These are phyloP conservation scores for Pleurotus platypus DNA, from an alignment of 768 basidiomycete species.

Conservation along the genomic window DNA sequence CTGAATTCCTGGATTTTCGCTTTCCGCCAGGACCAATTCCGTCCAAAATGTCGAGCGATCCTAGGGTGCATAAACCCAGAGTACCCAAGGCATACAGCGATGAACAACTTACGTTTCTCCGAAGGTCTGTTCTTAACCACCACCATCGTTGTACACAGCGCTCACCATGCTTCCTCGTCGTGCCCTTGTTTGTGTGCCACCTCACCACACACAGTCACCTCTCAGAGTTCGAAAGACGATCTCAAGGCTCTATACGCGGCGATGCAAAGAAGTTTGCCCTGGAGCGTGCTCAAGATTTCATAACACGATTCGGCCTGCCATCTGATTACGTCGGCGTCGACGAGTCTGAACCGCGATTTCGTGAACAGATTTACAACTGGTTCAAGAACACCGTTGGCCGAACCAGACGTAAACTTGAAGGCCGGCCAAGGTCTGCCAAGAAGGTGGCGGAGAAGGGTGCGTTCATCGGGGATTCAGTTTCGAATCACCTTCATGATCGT, in stretches of 20 bases:
- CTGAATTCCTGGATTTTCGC: conserved; percentile 7
- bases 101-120: conserved; percentile 57
- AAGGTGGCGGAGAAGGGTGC: conserved; percentile 49
- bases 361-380: conserved; percentile 76
- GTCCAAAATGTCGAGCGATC: conserved; percentile 45
- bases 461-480: neutral
- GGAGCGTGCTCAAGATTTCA: conserved; percentile 59
- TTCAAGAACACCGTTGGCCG: conserved; percentile 69
- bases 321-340: conserved; percentile 47
- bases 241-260: conserved; percentile 56
- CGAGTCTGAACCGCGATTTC: conserved; percentile 58
- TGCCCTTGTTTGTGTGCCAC: conserved; percentile 8
- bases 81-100: conserved; percentile 63
- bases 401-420: conserved; percentile 54
- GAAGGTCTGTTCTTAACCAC: conserved; percentile 27
- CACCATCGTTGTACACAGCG: conserved; percentile 3
- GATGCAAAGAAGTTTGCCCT: conserved; percentile 70
- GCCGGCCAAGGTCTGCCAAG: conserved; percentile 49
- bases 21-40: conserved; percentile 7
- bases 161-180: conserved; percentile 6
- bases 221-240: conserved; percentile 55
- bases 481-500: neutral
- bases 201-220: conserved; percentile 32
- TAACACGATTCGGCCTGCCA: conserved; percentile 54
- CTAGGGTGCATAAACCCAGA: conserved; percentile 62